Evolutionary conservation across 768 basidiomycete genomes (phyloP), one percentile per base, ranked within the genome.

Genomic region (Pisolithus microcarpus): DNA sequence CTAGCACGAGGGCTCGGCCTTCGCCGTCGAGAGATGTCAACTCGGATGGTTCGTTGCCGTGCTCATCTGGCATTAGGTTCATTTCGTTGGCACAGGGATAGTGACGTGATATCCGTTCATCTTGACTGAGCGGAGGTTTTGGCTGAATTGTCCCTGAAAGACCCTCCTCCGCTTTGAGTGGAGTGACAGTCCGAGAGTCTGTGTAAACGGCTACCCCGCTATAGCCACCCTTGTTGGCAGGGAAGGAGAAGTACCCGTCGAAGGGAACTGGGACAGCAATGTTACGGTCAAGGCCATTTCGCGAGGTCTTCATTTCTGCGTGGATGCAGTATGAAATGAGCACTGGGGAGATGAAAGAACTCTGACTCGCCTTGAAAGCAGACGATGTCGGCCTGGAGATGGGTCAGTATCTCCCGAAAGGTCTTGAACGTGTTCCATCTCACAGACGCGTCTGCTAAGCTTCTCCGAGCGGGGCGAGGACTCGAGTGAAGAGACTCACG

Each of bases 161-260:
- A 1, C 96, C 95, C 60, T 88, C 87, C 61, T 87, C 87, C n/a
- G 84, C 87, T 67, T 80, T 85, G 48, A 81, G 65, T n/a, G 84
- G 81, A 0, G 77, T 68, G 50, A 75, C 71, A 4, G 69, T 71
- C 18, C 70, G 62, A 9, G 77, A 70, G 56, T 87, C 81, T 24
- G 87, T 82, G 67, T 93, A 98, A 4, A 90, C 83, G 2, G 85
- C 91, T 7, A 95, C 92, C 26, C 96, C 96, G 51, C 92, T 94
- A 60, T 98, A 97, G 8, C 96, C 96, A 0, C 81, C 74, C 65
- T 86, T 91, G 48, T 69, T 72, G 55, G 71, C 54, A 10, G 91
- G 85, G 59, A 96, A 95, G 4, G 93, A 95, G 70, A 94, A 94
- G 74, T 96, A 96, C 0, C 84, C 80, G 63, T 93, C 77, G 61